Base-by-base conservation (phyloP, 1,284 basidiomycete species). In the Pseudozyma flocculosa region DNA sequence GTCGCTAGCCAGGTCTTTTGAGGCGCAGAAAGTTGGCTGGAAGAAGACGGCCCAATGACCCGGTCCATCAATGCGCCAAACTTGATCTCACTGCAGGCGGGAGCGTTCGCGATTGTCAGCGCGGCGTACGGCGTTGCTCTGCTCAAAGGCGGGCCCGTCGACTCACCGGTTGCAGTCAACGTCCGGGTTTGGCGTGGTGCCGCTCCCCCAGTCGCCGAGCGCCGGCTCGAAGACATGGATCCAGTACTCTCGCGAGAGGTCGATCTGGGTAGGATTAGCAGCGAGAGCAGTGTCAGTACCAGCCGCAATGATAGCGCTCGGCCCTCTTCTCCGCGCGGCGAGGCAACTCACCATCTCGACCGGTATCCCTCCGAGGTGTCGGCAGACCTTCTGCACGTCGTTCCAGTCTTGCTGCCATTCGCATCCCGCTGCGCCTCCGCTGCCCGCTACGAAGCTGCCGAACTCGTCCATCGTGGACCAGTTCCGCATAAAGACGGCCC, bases 381-480 rank as follows among this genome's bases (percentile, higher is more conserved):
- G 82, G 73, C 90, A 92, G 10, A 95, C 89, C 9, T 81, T 80
- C 68, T 87, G 86, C 1, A 96, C 93, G 72, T 94, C 90, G 50
- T 88, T 84, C 89, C 90, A 97, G 71, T 97, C 93, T 50, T 86
- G 87, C 79, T 96, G 88, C 94, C 94, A 97, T 72, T 90, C 88
- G 75, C 94, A 96, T 0, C 90, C 90, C 30, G 57, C 45, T 1
- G 65, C 54, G 4, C 75, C 75, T 22, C 75, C 75, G 11, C 68
- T 67, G 1, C 82, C 77, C 2, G 73, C 73, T 17, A 63, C 61
- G 32, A 72, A 52, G 1, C 85, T 43, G 84, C 82, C 17, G 83
- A 86, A 68, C 87, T 83, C 92, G 36, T 77, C 75, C n/a, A 73
- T 51, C 37, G 66, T 67, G 43, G 68, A 72, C 93, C 94, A 97